phyloP scores from a whole-genome alignment of 148 eudicot genomes.

The Cornus suecica region DNA sequence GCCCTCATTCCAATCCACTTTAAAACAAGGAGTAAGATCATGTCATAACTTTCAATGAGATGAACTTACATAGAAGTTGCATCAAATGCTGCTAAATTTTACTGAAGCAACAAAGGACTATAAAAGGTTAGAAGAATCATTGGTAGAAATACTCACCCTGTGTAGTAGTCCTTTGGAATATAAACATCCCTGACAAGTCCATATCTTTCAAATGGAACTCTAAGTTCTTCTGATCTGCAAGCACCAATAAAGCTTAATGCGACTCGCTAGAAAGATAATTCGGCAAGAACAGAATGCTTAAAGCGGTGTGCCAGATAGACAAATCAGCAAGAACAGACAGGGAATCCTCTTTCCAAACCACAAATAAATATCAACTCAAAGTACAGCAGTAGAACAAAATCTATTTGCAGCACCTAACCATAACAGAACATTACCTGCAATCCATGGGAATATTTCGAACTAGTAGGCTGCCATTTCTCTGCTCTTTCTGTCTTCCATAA shows the following conservation, averaged over 20 bases:
- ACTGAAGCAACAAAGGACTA: background rate
- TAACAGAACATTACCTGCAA: slow-evolving; percentile 43
- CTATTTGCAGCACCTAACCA: background rate
- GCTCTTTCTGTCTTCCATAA: slow-evolving; percentile 57
- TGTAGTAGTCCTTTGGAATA: slow-evolving; percentile 66
- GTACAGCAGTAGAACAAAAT: background rate
- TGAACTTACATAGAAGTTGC: background rate
- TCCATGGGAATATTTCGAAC: slow-evolving; percentile 73
- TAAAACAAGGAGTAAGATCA: background rate
- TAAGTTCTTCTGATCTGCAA: slow-evolving; percentile 75
- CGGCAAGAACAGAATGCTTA: slow-evolving; percentile 3
- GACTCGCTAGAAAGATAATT: background rate
- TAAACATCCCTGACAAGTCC: slow-evolving; percentile 79
- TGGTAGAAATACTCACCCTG: slow-evolving; percentile 48
- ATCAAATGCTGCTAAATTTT: background rate
- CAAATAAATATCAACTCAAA: background rate
- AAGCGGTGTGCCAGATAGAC: background rate
- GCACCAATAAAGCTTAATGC: slow-evolving; percentile 7
- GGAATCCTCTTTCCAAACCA: no score
- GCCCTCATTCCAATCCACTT: background rate
- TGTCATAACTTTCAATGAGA: background rate
- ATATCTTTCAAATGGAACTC: slow-evolving; percentile 71
- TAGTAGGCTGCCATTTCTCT: slow-evolving; percentile 55
- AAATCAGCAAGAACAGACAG: background rate
- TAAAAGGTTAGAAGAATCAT: background rate